Base-by-base conservation (phyloP, 805 yeast species). In the Sugiyamaella qingdaonensis region DNA sequence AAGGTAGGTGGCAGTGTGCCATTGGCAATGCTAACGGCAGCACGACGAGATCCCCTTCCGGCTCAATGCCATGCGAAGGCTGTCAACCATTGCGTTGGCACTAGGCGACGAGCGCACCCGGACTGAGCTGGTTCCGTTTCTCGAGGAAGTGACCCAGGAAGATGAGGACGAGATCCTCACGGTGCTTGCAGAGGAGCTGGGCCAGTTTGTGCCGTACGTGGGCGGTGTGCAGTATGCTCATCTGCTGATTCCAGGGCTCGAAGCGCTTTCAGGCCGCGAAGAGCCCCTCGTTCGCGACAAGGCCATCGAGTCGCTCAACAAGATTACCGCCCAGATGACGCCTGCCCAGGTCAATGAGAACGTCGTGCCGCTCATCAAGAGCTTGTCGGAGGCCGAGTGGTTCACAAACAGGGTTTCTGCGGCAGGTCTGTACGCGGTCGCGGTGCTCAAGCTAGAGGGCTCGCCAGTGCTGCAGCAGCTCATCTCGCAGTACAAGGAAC, bases 121-220 rank as follows among this genome's bases (percentile, higher is more conserved):
- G 55, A 78, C 79, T 46, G 99, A 94, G 68, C 78, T 94, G 65
- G 76, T 94, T 51, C 97, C 98, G 35, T 94, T 92, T 64, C 77
- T 94, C 57, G 88, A 85, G 60, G 91, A 86, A 56, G 70, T 61
- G 18, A 68, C 72, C 10, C 70, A 68, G 60, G 99, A 94, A 63
- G 99, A 95, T 68, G 99, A 94, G 72, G 99, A 94, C 70, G 99
- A 94, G 72, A 96, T 94, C 5, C 85, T 92, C 70, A 88, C 97
- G 1, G 92, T 90, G 18, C 78, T 95, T 58, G 97, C 97, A 2
- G 88, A 86, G 61, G 92, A 91, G 74, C 73, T 94, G 61, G 96
- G 95, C 46, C 80, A 81, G 53, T 92, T 94, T 68, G 82, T 90
- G 34, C 95, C 97, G 4, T 80, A 82, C 55, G 82, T 94, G 53